Evolutionary conservation across 1,284 basidiomycete genomes (phyloP), one percentile per base, ranked within the genome.

Genomic region (Golubevia sp.): DNA sequence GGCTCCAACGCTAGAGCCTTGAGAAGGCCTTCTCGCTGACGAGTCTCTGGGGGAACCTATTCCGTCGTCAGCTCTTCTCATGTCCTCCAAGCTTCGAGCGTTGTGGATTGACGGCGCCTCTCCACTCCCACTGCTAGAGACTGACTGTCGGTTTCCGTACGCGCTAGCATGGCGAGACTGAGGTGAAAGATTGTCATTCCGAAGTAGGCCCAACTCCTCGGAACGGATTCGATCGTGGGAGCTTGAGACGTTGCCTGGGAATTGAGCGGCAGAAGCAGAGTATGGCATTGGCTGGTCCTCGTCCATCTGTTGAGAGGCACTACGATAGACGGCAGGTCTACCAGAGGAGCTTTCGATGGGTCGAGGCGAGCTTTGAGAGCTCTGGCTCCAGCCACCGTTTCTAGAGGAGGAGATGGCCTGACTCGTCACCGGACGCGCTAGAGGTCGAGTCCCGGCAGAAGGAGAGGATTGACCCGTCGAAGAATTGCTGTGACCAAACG

Each of bases 51-150:
- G n/a, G 11, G 38, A 44, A 13, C 38, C 38, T 44, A 44, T 44
- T 8, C 38, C 38, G 38, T 44, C 38, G 38, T 18, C 18, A 18
- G 18, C 24, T 55, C 62, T 56, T 50, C 64, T 66, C 34, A 74
- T 58, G 55, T 74, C 70, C 15, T 74, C 71, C 69, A 74, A 67
- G 58, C 71, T 74, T 20, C 59, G 55, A 23, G 70, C 64, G 53
- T 65, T 74, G 59, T 74, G 56, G 18, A 44, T 44, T 18, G 38
- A 44, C 11, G 38, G 38, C 11, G 38, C 11, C 13, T 44, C 38
- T 18, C 13, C 38, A 44, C 38, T 44, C 18, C 38, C 38, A 44
- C 38, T 44, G 38, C 38, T 44, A 8, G 38, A 44, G 38, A 44
- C 11, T 13, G 38, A 44, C 18, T 44, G 38, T 13, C 38, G 38